Base-by-base conservation (phyloP, 495 filamentous ascomycete genomes). In the Rhizodiscina lignyota region DNA sequence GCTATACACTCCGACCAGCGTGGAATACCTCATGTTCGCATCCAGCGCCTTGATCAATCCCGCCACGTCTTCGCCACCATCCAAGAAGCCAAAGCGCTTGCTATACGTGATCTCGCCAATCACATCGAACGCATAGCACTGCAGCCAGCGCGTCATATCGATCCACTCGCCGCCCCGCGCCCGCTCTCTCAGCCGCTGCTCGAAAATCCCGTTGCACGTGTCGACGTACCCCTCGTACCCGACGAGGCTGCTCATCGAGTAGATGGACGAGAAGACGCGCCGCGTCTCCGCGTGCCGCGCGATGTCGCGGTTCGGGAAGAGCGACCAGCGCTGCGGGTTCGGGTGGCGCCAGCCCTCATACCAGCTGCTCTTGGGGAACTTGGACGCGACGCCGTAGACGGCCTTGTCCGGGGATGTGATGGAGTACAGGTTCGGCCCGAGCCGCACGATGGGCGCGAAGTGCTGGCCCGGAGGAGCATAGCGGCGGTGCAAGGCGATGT, bases 141-240 rank as follows among this genome's bases (percentile, higher is more conserved):
- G 38, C 11, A 48, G 32, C 48, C 48, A 51, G 17, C 64, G 52
- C 0, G 56, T 57, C 2, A 75, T 52, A 40, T 75, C 58, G 6
- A 67, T 45, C 1, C 26, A 24, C 15, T 54, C 26, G 0, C 47
- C 49, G 2, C 35, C 45, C 1, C 51, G 39, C 0, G 64, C 53
- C 26, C 63, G 54, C 30, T 68, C 62, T 0, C 32, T 30, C 16
- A 74, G 44, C n/a, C 63, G 54, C 20, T 55, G 32, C 13, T 32
- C 37, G 29, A 77, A 62, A 1, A 74, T 34, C 6, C 58, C 59
- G 10, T 58, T 59, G 36, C 62, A 69, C 5, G 63, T 50, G 36
- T 75, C 62, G 3, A 69, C 69, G 32, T 63, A 68, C 3, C 51
- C 47, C 46, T 75, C 71, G 40, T 72, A 74, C 16, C 55, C 49